Base-by-base conservation (phyloP, 768 basidiomycete species). In the Lepiota subincarnata region DNA sequence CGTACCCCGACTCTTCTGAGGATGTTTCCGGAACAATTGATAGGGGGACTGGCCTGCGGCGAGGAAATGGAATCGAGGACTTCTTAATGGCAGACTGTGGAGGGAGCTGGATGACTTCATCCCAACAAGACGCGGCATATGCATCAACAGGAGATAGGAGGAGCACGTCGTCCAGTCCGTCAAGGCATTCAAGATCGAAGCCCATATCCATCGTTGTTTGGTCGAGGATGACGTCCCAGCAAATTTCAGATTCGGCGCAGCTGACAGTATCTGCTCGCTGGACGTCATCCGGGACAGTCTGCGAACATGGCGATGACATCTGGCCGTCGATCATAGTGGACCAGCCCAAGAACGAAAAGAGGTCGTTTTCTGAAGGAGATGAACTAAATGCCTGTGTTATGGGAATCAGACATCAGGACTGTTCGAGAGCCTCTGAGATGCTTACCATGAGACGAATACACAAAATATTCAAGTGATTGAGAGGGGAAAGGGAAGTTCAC, bases 111-210 rank as follows among this genome's bases (percentile, higher is more conserved):
- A 52, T 56, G 26, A 58, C 63, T 46, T 66, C 61, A 31, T 63
- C 59, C 73, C 73, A 74, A 55, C 72, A 73, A n/a, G 65, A 55
- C 12, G 70, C 66, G 5, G 68, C 62, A 53, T 70, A 74, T 10
- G 73, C 69, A 19, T 70, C 67, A 16, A 55, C 53, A 2, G 74
- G 74, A 19, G 65, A 66, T 41, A 68, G 66, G 7, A 74, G 60
- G 18, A 75, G 65, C 14, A 63, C 57, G 48, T 70, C 67, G 38
- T 73, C 73, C 11, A 76, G 65, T 6, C 73, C 73, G 19, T 70
- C 64, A 22, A 76, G 58, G 56, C 70, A 71, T 44, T 68, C 66
- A 31, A 60, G 34, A 60, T 76, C 70, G 50, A 75, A 72, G 8
- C 66, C 71, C 44, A 71, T 59, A 11, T 68, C 66, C 24, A 72